Conservation (phyloP, 495 filamentous ascomycete genomes). For the Penicillium subrubescens region DNA sequence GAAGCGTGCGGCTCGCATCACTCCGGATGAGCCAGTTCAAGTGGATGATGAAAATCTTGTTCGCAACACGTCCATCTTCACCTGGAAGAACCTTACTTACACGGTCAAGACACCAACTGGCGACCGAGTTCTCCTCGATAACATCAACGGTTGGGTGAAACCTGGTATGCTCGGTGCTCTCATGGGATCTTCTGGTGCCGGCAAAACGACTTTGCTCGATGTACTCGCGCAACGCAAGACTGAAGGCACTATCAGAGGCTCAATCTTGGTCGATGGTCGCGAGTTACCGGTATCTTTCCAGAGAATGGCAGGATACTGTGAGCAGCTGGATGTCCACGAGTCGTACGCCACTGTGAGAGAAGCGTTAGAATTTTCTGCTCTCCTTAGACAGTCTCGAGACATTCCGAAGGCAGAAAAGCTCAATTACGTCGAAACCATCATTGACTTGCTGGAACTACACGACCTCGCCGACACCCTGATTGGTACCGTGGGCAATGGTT, state of each 20-base stretch:
- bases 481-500: conserved; percentile 52
- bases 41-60: conserved; percentile 32
- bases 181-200: conserved; percentile 65
- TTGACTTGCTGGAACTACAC: conserved; percentile 59
- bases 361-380: conserved; percentile 58
- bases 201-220: conserved; percentile 61
- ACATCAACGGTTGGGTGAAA: conserved; percentile 89
- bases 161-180: conserved; percentile 76
- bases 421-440: conserved; percentile 59
- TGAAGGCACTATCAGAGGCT: conserved; percentile 82
- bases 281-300: conserved; percentile 80
- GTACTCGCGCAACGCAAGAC: conserved; percentile 68
- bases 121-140: conserved; percentile 60
- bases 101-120: conserved; percentile 46
- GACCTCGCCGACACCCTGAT: conserved; percentile 57
- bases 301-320: conserved; percentile 60
- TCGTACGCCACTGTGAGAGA: conserved; percentile 62
- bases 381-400: conserved; percentile 56
- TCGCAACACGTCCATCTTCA: conserved; percentile 58
- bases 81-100: conserved; percentile 63
- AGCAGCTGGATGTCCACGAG: conserved; percentile 64
- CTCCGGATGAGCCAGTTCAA: conserved; percentile 10
- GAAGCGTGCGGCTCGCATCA: conserved; percentile 13
- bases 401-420: conserved; percentile 56
- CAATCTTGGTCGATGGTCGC: conserved; percentile 80